Evolutionary conservation across 306 rosid species (phyloP), one percentile per base, ranked within the genome.

Genomic region (Sicyos edulis): DNA sequence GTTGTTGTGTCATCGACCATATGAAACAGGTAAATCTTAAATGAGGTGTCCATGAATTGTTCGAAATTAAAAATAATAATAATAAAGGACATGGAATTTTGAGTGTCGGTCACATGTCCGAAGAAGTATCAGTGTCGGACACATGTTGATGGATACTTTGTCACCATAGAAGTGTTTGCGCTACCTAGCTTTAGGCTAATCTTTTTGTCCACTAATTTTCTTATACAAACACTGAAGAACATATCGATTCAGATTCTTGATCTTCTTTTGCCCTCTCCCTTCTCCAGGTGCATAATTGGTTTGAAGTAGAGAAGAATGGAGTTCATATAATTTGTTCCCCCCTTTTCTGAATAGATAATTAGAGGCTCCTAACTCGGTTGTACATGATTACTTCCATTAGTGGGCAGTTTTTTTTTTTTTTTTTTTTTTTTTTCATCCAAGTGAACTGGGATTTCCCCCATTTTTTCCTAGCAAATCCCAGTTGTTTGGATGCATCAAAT

Each of bases 401-500:
- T 34, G 22, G 60, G 61, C 74, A 65, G 76, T 76, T 80, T 7
- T 77, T 78, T 75, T 75, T 50, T 37, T 26, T 26, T 26, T 80
- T 80, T 82, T 55, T 73, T 73, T 75, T 32, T 71, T 72, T 1
- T 54, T 65, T 69, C 83, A 64, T 61, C 89, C 85, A 60, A 55
- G 80, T 77, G 17, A 71, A 67, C 74, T 57, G 80, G 37, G 89
- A 74, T 82, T 80, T 78, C 64, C 77, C 59, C 66, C 72, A 69
- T 79, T 82, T 82, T 65, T 57, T 14, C 53, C n/a, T 45, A 54
- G 76, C 59, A 78, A 82, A 82, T 82, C 86, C 17, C 78, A 12
- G 72, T 63, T 70, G 86, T 75, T 76, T 78, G 89, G 86, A 58
- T 78, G 85, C 68, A 80, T 71, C 81, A 20, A 82, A 82, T 82